These are phyloP conservation scores for Pichia sp. DNA, from an alignment of 1,139 yeast genomes.

Conservation along the genomic window DNA sequence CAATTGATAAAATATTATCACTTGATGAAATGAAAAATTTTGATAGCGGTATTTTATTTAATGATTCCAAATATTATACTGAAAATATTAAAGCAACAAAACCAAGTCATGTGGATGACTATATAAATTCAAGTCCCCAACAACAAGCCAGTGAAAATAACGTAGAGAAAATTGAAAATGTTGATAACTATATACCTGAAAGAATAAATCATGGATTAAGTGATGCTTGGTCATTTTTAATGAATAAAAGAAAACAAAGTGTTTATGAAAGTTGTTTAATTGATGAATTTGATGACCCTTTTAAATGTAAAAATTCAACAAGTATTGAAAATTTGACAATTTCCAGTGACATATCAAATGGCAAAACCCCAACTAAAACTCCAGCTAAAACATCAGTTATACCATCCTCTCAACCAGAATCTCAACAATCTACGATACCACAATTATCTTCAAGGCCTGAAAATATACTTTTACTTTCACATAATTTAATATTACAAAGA, in stretches of 20 bases:
- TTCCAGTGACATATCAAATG: not conserved
- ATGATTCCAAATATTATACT: conserved; percentile 13
- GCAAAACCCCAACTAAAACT: conserved; percentile 1
- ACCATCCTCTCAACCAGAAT: not conserved
- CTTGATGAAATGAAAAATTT: conserved; percentile 35
- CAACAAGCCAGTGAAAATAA: not conserved
- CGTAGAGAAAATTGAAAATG: not conserved
- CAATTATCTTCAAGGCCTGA: not conserved
- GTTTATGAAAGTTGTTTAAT: conserved; percentile 39
- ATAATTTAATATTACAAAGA: conserved; percentile 54
- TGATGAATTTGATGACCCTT: conserved; percentile 19
- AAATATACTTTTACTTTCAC: conserved; percentile 21
- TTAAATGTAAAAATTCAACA: conserved; percentile 1
- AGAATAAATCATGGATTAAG: conserved; percentile 9
- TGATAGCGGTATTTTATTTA: conserved; percentile 33
- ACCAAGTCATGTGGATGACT: conserved; percentile 17
- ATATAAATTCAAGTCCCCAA: conserved; percentile 7
- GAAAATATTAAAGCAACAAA: conserved; percentile 8
- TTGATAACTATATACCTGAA: conserved; percentile 11
- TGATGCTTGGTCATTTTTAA: conserved; percentile 43
- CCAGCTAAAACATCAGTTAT: conserved; percentile 1
- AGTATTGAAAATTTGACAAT: not conserved
- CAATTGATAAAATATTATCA: conserved; percentile 24
- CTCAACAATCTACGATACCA: not conserved
- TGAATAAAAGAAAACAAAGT: conserved; percentile 44